These are phyloP conservation scores for Suhomyces canberraensis DNA, from an alignment of 805 yeast species.

Conservation along the genomic window DNA sequence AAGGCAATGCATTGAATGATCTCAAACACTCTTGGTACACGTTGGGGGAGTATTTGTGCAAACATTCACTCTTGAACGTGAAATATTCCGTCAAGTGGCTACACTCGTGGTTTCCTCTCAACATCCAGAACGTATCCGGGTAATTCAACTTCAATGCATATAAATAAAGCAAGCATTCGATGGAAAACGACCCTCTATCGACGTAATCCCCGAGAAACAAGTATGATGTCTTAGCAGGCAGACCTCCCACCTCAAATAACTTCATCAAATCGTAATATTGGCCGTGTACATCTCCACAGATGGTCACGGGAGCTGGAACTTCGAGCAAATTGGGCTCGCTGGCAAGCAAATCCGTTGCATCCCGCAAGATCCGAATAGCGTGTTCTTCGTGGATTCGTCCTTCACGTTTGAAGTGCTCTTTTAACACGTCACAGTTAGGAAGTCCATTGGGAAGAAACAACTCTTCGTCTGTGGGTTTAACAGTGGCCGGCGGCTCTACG, in stretches of 20 bases:
- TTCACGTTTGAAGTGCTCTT: slow-evolving; percentile 71
- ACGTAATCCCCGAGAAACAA: slow-evolving; percentile 92
- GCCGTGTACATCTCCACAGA: slow-evolving; percentile 98
- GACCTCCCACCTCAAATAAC: slow-evolving; percentile 90
- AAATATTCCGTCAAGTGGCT: slow-evolving; percentile 90
- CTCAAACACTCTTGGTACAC: slow-evolving; percentile 72
- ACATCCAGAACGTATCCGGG: slow-evolving; percentile 71
- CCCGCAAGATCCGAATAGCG: slow-evolving; percentile 59
- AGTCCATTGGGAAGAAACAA: slow-evolving; percentile 60
- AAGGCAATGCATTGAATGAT: slow-evolving; percentile 83
- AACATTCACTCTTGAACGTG: slow-evolving; percentile 87
- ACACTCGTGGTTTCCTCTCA: slow-evolving; percentile 95
- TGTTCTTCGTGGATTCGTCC: slow-evolving; percentile 76
- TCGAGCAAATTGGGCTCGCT: slow-evolving; percentile 75
- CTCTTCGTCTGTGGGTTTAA: slow-evolving; percentile 63
- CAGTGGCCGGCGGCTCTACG: slow-evolving; percentile 66
- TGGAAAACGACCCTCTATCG: slow-evolving; percentile 88
- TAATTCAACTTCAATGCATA: slow-evolving; percentile 76
- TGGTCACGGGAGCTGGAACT: slow-evolving; percentile 90
- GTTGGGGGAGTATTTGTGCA: slow-evolving; percentile 67
- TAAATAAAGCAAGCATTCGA: slow-evolving; percentile 74
- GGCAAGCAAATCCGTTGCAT: slow-evolving; percentile 61
- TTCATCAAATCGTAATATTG: slow-evolving; percentile 89
- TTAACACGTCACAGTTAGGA: slow-evolving; percentile 71
- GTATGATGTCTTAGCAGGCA: slow-evolving; percentile 72